Base-by-base conservation (phyloP, 805 yeast genomes). In the Ogataea populi-albae region DNA sequence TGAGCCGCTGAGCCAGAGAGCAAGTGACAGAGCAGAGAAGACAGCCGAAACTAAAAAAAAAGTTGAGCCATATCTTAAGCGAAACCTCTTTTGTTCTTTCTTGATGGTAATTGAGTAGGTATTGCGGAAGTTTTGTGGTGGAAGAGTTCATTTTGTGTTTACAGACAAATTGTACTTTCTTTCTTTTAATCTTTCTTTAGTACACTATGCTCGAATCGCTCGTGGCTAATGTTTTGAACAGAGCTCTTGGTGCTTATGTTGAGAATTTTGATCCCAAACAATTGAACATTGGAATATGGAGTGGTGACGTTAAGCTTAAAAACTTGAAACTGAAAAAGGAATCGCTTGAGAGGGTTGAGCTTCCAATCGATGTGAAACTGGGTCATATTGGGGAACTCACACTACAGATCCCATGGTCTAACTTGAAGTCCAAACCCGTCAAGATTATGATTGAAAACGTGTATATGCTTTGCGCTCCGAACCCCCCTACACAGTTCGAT, bases 261-360 rank as follows among this genome's bases (percentile, higher is more conserved):
- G 95, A 94, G 63, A 86, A 94, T 62, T 93, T 93, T 60, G 98
- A 93, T 64, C 88, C 98, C 12, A 86, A 85, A 48, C 96, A 93
- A 55, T 66, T 93, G 52, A 89, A 93, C 50, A 89, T 93, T 37
- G 98, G 98, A 4, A 88, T 93, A 22, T 89, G 98, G 96, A 78
- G 88, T 52, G 99, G 99, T 23, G 98, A 93, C 66, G 98, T 89
- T 20, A 86, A 86, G 56, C 68, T 93, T 36, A 73, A 71, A 43
- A 80, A 89, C 56, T 71, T 94, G 43, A 73, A 81, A 38, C 67
- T 93, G 40, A 87, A 86, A 62, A 82, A 84, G 43, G 97, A 89
- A 65, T 87, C 96, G 3, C 67, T 93, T 30, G 98, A 94, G 60
- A 75, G 83, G 49, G 72, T 93, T 45, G 77, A 84, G 43, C 63